These are phyloP conservation scores for Pichia sp. DNA, from an alignment of 1,139 yeast species.

Conservation along the genomic window DNA sequence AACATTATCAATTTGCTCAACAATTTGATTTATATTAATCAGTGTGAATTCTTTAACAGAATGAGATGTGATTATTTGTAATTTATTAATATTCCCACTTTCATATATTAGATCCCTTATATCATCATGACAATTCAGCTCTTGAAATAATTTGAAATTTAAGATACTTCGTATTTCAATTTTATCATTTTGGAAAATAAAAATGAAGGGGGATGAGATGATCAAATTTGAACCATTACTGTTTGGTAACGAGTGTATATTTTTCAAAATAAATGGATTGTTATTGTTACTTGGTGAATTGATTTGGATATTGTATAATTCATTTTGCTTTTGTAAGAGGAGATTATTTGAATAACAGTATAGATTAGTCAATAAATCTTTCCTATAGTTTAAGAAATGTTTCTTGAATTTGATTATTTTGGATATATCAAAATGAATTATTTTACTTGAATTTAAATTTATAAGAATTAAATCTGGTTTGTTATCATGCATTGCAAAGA, in stretches of 20 bases:
- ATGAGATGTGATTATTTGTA: neutral
- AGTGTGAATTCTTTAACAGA: neutral
- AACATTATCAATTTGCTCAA: conserved; percentile 32
- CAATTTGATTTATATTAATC: conserved; percentile 24
- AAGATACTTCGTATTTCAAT: conserved; percentile 41
- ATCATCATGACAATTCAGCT: conserved; percentile 22
- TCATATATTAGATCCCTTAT: conserved; percentile 26
- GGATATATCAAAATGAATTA: conserved; percentile 9
- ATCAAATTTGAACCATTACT: conserved; percentile 31
- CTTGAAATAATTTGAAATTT: conserved; percentile 39
- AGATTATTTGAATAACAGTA: neutral
- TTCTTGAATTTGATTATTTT: conserved; percentile 3
- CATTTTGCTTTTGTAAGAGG: conserved; percentile 3
- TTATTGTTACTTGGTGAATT: neutral
- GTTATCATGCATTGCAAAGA: conserved; percentile 6
- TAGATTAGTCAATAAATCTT: neutral
- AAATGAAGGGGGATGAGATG: conserved; percentile 41
- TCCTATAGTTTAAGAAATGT: conserved; percentile 4
- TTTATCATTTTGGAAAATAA: conserved; percentile 33
- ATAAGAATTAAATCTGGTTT: conserved; percentile 11
- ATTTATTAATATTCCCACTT: neutral
- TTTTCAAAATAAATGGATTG: neutral
- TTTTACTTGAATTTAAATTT: conserved; percentile 8
- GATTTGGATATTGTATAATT: conserved; percentile 1
- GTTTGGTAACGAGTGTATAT: neutral